Evolutionary conservation across 306 rosid genomes (phyloP), one percentile per base, ranked within the genome.

Genomic region (Pyrus bretschneideri): DNA sequence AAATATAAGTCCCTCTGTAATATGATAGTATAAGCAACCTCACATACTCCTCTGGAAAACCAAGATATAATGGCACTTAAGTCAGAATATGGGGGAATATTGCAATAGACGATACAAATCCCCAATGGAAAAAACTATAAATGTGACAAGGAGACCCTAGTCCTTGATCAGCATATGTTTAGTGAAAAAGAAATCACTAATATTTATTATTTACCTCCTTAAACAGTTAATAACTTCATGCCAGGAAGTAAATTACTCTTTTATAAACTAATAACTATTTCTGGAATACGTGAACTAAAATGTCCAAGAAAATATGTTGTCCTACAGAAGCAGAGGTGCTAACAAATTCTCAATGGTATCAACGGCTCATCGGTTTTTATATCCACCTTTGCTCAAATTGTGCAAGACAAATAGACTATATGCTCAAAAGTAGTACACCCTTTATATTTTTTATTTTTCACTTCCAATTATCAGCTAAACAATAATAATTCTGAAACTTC

Each of bases 11-110:
- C 73, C 67, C 67, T 18, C 70, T 69, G 64, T 83, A 46, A 49
- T 69, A 44, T 69, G 60, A 60, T 57, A 73, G 75, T 29, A 78
- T 21, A 59, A 78, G 62, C 71, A 70, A 61, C 45, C 74, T 76
- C 78, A 73, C 78, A 82, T 80, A 15, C 63, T 72, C 76, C 55
- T 81, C 87, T 84, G 45, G 40, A 46, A 74, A 70, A 35, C 71
- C 68, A 70, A 78, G 71, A 74, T 1, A 52, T 21, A 25, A 18
- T 25, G 25, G 42, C 21, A 72, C 38, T 55, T 42, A 67, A 82
- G 35, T 81, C 70, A 76, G 38, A 44, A 35, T 51, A 71, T 19
- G 11, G 38, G n/a, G 33, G 29, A 46, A 4, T 63, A 73, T 22
- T 27, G 14, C 52, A 29, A 42, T 61, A 70, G 17, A 25, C 75